phyloP scores from a whole-genome alignment of 2,329 filamentous ascomycete species.

The Diplodia scrobiculata region DNA sequence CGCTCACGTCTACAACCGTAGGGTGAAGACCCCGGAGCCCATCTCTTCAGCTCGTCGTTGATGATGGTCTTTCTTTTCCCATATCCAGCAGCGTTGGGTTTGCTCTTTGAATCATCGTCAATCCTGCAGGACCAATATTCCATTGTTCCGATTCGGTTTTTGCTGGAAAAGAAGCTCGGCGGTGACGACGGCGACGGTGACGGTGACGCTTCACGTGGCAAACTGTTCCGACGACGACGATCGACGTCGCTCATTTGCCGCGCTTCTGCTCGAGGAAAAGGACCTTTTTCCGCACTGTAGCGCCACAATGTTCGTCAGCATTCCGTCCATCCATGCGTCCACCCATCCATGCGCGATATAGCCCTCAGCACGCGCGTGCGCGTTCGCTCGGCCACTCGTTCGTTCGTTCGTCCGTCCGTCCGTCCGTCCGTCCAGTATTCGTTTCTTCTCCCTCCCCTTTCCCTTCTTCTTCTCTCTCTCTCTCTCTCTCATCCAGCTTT shows the following conservation, averaged over 20 bases:
- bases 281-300: slow-evolving; percentile 85
- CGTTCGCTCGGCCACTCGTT: too few relatives aligned
- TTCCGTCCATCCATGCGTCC: too few relatives aligned
- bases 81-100: neutral
- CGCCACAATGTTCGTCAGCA: neutral
- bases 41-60: neutral
- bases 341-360: too few relatives aligned
- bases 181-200: too few relatives aligned
- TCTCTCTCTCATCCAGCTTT: too few relatives aligned
- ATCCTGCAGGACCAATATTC: too few relatives aligned
- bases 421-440: too few relatives aligned
- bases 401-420: too few relatives aligned
- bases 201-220: too few relatives aligned
- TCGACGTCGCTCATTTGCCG: slow-evolving; percentile 52
- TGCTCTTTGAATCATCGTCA: neutral
- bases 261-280: slow-evolving; percentile 93
- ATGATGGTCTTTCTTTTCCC: neutral
- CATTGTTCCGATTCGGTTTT: neutral
- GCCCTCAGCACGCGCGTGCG: too few relatives aligned
- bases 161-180: neutral
- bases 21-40: neutral
- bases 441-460: neutral
- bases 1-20: neutral
- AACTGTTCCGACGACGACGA: too few relatives aligned
- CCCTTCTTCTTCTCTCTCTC: neutral